Conservation (phyloP, 441 rosid species). For the Mallotus japonicus region DNA sequence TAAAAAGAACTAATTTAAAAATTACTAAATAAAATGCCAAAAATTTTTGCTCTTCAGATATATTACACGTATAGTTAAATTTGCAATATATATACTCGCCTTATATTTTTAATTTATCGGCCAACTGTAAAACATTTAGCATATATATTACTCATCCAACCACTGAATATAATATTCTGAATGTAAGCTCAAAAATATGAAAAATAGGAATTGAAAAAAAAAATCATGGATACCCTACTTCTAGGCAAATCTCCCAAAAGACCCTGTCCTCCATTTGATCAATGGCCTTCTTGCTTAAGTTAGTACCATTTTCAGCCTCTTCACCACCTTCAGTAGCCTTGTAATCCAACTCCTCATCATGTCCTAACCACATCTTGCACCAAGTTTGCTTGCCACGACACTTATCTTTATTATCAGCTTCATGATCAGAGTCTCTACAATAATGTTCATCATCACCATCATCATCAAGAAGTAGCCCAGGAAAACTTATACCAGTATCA, state of each 20-base stretch:
- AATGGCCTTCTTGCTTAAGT: slow-evolving; percentile 31
- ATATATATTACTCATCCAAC: too few species aligned
- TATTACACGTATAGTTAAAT: too few species aligned
- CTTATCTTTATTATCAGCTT: not conserved
- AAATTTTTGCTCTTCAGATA: too few species aligned
- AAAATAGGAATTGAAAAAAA: not conserved
- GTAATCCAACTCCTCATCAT: slow-evolving; percentile 10
- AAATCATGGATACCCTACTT: slow-evolving; percentile 45
- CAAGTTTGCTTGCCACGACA: slow-evolving; percentile 4
- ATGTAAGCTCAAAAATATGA: too few species aligned
- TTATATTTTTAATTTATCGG: too few species aligned
- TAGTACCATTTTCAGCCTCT: slow-evolving; percentile 11
- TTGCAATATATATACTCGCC: too few species aligned
- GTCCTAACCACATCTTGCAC: slow-evolving; percentile 23
- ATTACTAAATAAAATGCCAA: too few species aligned
- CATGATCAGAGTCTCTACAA: not conserved
- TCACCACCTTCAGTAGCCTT: slow-evolving; percentile 24
- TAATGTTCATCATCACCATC: not conserved
- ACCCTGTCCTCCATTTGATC: slow-evolving; percentile 56
- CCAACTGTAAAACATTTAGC: too few species aligned
- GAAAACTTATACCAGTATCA: slow-evolving; percentile 20
- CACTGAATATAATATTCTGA: too few species aligned
- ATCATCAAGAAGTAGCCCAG: not conserved
- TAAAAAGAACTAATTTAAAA: too few species aligned
- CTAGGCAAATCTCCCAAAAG: slow-evolving; percentile 70